These are phyloP conservation scores for Cicer arietinum DNA, from an alignment of 306 rosid species.

Conservation along the genomic window DNA sequence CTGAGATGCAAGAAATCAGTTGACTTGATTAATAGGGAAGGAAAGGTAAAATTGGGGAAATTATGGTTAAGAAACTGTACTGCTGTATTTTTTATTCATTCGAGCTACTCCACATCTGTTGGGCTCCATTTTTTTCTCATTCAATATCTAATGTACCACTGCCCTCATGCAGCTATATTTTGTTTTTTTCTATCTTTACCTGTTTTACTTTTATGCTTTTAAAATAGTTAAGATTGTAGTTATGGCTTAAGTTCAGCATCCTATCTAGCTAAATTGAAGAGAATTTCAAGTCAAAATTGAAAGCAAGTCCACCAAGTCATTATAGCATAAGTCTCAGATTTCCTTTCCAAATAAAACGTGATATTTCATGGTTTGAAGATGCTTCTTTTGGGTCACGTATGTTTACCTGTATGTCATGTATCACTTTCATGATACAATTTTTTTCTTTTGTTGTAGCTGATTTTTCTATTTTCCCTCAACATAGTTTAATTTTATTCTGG, in stretches of 20 bases:
- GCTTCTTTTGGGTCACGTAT: conserved; percentile 10
- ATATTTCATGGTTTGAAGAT: conserved; percentile 28
- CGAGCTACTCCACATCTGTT: conserved; percentile 46
- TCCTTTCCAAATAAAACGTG: conserved; percentile 42
- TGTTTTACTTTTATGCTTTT: conserved; percentile 32
- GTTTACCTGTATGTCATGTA: background rate
- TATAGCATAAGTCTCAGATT: conserved; percentile 20
- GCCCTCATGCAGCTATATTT: conserved; percentile 32
- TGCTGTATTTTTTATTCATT: conserved; percentile 48
- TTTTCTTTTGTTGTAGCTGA: conserved; percentile 25
- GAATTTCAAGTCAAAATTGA: conserved; percentile 10
- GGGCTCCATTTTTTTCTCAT: conserved; percentile 43
- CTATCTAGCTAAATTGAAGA: conserved; percentile 42
- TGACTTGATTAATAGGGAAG: conserved; percentile 60
- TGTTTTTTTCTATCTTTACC: conserved; percentile 10
- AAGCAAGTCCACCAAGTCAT: conserved; percentile 32
- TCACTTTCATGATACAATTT: background rate
- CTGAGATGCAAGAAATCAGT: conserved; percentile 61
- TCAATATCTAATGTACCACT: conserved; percentile 31
- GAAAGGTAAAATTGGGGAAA: conserved; percentile 72
- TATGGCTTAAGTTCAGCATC: conserved; percentile 41
- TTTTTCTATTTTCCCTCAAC: conserved; percentile 5
- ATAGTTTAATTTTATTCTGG: conserved; percentile 20
- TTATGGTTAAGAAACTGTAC: conserved; percentile 50
- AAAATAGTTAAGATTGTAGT: conserved; percentile 15